Percentiles rank a stretch among this genome's conserved stretches.
Conservation (phyloP, 73 alveolate species). For the Paramecium octaurelia region DNA sequence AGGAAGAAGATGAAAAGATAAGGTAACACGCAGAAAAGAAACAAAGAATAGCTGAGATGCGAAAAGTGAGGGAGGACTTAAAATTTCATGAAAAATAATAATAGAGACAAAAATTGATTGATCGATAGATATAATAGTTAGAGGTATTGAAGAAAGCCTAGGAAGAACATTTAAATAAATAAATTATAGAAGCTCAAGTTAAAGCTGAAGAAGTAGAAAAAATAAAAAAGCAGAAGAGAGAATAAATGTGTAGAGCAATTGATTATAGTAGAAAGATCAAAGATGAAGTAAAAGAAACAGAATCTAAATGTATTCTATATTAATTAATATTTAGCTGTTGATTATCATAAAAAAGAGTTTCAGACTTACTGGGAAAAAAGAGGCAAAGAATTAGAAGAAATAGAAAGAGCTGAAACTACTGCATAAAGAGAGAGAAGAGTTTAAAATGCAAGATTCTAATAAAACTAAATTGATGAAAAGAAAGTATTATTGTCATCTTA, state of each 20-base stretch:
- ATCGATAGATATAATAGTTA: background rate
- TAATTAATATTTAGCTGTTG: background rate
- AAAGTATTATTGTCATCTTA: background rate
- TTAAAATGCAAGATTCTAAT: background rate
- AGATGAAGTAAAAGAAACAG: constrained; percentile 9
- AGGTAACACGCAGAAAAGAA: constrained; percentile 16
- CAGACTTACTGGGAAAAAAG: constrained; percentile 10
- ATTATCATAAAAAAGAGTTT: constrained; percentile 37
- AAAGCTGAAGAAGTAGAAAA: constrained; percentile 44
- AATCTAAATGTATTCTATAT: constrained; percentile 7
- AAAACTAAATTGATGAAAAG: background rate
- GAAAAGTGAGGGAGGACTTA: constrained; percentile 35
- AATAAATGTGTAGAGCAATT: background rate
- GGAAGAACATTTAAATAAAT: background rate
- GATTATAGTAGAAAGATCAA: constrained; percentile 20
- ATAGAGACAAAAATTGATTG: constrained; percentile 17
- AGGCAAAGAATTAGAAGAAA: constrained; percentile 25
- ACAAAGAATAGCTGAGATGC: constrained; percentile 18
- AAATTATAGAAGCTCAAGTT: constrained; percentile 1
- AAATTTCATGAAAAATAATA: constrained; percentile 8
- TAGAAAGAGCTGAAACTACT: background rate
- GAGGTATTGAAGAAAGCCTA: background rate
- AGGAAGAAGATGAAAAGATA: constrained; percentile 22
- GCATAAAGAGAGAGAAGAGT: constrained; percentile 1
- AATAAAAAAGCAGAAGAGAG: constrained; percentile 25